phyloP scores from a whole-genome alignment of 768 basidiomycete genomes.

The Coprinopsis sp. region DNA sequence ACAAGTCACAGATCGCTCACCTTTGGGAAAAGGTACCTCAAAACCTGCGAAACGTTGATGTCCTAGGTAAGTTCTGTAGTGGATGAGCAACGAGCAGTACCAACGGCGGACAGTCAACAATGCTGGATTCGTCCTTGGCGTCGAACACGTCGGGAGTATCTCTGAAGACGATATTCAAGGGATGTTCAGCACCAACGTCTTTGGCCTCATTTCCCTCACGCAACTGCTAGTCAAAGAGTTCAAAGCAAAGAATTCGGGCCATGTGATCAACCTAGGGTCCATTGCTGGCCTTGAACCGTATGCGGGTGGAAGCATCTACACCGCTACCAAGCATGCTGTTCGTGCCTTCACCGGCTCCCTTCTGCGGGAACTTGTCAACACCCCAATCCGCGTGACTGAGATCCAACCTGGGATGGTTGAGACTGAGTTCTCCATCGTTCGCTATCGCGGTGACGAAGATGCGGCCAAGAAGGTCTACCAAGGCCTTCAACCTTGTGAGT shows the following conservation, averaged over 20 bases:
- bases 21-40: conserved; percentile 70
- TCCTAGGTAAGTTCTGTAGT: conserved; percentile 57
- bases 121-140: conserved; percentile 87
- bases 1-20: conserved; percentile 63
- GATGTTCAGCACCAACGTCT: conserved; percentile 79
- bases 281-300: conserved; percentile 88
- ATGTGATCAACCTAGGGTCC: conserved; percentile 94
- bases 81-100: not conserved
- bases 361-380: conserved; percentile 84
- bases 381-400: conserved; percentile 90
- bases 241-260: conserved; percentile 71
- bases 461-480: conserved; percentile 89
- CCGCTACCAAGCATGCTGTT: conserved; percentile 86
- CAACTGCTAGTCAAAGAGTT: conserved; percentile 76
- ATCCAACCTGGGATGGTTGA: conserved; percentile 72
- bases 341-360: conserved; percentile 81
- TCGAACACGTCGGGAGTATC: conserved; percentile 83
- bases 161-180: conserved; percentile 72
- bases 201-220: conserved; percentile 80
- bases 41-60: conserved; percentile 69
- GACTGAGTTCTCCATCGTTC: conserved; percentile 85
- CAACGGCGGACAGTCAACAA: conserved; percentile 40
- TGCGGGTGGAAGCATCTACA: conserved; percentile 88
- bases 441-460: conserved; percentile 79
- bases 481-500: conserved; percentile 80